phyloP scores from a whole-genome alignment of 192 early-diverging fungal genomes.

The Phlyctochytrium planicorne region DNA sequence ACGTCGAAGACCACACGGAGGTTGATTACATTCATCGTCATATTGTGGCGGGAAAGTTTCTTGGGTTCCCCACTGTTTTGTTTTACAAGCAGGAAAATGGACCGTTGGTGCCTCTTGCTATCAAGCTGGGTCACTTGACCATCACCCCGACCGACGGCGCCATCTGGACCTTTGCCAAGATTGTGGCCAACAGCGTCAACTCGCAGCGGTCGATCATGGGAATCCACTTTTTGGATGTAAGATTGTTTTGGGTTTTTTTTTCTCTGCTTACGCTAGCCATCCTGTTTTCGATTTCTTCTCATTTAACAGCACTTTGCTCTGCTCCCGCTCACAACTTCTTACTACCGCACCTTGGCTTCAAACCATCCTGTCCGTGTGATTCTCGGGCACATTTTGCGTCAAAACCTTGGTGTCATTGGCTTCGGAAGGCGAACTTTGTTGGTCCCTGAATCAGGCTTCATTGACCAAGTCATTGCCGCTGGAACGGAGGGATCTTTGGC shows the following conservation, averaged over 20 bases:
- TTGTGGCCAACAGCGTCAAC: neutral
- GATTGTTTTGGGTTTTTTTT: too few relatives aligned
- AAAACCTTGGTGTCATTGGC: neutral
- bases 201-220: neutral
- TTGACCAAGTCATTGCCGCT: neutral
- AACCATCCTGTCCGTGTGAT: neutral
- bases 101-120: neutral
- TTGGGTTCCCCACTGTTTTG: neutral
- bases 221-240: neutral
- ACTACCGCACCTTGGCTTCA: neutral
- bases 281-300: too few relatives aligned
- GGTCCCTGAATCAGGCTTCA: neutral
- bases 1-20: neutral
- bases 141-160: neutral
- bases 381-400: neutral
- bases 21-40: neutral
- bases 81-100: neutral
- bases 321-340: neutral
- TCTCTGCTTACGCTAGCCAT: too few relatives aligned
- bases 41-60: neutral
- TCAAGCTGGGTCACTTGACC: neutral
- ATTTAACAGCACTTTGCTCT: conserved; percentile 1
- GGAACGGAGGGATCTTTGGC: neutral
- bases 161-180: conserved; percentile 1
- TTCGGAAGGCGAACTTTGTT: neutral